Evolutionary conservation across 1,284 basidiomycete genomes (phyloP).

Genomic region (Lignosus rhinocerotis): DNA sequence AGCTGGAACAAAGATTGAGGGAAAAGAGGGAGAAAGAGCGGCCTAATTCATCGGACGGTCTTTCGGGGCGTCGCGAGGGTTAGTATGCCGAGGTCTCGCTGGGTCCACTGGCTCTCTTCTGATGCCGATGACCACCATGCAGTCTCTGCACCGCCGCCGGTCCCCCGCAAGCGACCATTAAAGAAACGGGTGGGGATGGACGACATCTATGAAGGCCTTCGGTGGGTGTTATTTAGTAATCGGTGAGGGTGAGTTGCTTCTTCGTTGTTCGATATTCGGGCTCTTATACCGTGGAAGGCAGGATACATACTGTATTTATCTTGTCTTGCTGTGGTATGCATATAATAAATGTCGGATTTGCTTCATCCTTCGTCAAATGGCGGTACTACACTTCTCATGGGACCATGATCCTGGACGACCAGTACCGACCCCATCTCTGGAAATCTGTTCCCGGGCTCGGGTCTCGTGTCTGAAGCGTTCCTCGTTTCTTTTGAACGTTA

Average conservation of each 20-base stretch:
- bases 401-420: neutral
- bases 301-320: neutral
- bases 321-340: neutral
- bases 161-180: constrained; percentile 10
- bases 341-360: no score
- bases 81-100: constrained; percentile 32
- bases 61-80: constrained; percentile 28
- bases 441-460: neutral
- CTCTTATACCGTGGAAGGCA: neutral
- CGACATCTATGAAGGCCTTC: constrained; percentile 31
- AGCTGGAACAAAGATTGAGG: constrained; percentile 58
- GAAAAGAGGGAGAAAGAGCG: constrained; percentile 40
- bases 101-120: constrained; percentile 2
- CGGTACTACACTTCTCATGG: no score
- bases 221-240: constrained; percentile 34
- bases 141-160: constrained; percentile 1
- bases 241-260: constrained; percentile 15
- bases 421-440: neutral
- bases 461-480: neutral
- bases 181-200: constrained; percentile 13
- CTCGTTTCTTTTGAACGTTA: constrained; percentile 1
- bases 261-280: neutral
- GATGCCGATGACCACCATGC: constrained; percentile 6
- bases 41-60: constrained; percentile 16
- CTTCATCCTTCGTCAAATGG: no score